Conservation (phyloP, 495 filamentous ascomycete genomes). For the Paragyromitra xinjiangensis region DNA sequence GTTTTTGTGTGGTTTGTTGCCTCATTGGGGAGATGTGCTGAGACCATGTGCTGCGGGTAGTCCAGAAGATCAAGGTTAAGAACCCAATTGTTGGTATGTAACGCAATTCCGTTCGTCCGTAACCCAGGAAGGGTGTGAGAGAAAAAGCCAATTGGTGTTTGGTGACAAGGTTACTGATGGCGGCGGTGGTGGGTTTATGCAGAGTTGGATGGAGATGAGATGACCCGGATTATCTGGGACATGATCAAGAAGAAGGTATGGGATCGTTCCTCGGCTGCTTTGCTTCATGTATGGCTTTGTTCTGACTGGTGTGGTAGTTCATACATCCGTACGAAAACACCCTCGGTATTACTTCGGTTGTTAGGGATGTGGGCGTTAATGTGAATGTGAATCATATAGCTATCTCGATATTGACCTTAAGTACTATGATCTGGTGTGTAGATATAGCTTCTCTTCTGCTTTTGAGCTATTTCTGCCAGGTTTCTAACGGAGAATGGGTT, state of each 20-base stretch:
- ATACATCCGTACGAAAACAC: constrained; percentile 74
- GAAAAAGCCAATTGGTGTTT: neutral
- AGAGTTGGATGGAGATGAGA: constrained; percentile 97
- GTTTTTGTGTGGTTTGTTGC: neutral
- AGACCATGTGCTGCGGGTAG: constrained; percentile 33
- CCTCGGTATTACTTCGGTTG: constrained; percentile 24
- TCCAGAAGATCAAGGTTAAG: constrained; percentile 90
- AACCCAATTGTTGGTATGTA: constrained; percentile 83
- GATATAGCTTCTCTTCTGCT: neutral
- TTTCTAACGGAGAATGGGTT: constrained; percentile 3
- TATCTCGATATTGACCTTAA: constrained; percentile 97
- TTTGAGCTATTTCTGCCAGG: neutral
- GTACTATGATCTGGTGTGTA: constrained; percentile 87
- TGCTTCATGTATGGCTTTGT: neutral
- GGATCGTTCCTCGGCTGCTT: constrained; percentile 22
- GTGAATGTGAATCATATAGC: constrained; percentile 55
- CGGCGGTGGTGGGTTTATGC: constrained; percentile 8
- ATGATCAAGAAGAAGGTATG: constrained; percentile 92
- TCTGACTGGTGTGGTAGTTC: constrained; percentile 65
- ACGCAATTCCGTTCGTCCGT: constrained; percentile 8
- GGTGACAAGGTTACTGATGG: neutral
- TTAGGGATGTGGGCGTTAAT: constrained; percentile 16
- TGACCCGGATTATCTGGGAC: constrained; percentile 99
- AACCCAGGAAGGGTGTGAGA: neutral
- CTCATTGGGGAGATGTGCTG: neutral